These are phyloP conservation scores for Skeletonema marinoi DNA, from an alignment of 108 stramenopile genomes.

Conservation along the genomic window DNA sequence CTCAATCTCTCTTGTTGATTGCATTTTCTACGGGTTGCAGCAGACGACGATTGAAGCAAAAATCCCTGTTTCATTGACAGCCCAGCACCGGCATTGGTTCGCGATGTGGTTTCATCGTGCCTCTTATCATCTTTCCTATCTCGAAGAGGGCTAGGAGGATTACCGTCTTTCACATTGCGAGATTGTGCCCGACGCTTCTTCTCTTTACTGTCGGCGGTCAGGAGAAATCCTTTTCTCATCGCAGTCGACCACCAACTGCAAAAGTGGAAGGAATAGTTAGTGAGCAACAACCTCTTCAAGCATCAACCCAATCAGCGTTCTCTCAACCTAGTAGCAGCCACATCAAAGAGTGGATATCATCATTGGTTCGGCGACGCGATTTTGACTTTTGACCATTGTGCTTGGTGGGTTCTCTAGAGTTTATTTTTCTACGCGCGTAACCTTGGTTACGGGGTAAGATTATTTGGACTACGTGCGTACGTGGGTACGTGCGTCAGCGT, in stretches of 20 bases:
- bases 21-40: neutral
- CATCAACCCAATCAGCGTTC: too few relatives aligned
- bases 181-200: neutral
- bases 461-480: too few relatives aligned
- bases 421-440: too few relatives aligned
- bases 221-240: neutral
- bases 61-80: neutral
- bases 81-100: neutral
- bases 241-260: neutral
- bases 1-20: neutral
- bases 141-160: neutral
- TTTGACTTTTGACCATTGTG: too few relatives aligned
- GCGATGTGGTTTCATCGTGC: neutral
- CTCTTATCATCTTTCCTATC: neutral
- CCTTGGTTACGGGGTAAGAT: too few relatives aligned
- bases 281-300: too few relatives aligned
- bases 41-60: neutral
- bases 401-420: too few relatives aligned
- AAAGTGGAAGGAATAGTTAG: too few relatives aligned
- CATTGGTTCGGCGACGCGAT: too few relatives aligned
- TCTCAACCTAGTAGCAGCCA: too few relatives aligned
- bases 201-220: neutral
- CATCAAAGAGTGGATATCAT: too few relatives aligned
- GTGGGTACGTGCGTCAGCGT: too few relatives aligned
- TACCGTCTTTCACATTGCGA: neutral